Evolutionary conservation across 73 alveolate genomes (phyloP).

Genomic region (Uronychia binucleata): DNA sequence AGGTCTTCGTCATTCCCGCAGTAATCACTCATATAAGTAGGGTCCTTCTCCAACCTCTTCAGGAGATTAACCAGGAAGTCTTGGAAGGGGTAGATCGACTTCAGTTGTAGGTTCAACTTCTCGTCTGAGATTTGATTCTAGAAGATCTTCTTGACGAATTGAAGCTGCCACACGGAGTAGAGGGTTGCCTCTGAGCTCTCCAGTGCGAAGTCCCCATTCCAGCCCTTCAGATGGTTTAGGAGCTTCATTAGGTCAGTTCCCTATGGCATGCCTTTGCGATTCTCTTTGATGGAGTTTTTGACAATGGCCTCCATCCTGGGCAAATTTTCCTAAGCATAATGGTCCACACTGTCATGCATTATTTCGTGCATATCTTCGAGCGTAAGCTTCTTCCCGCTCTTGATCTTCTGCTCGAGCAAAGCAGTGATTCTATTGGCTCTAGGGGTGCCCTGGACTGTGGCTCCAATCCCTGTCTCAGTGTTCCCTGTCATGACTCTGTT

Average conservation of each 20-base stretch:
- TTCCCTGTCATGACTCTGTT: constrained; percentile 74
- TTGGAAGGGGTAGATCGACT: constrained; percentile 32
- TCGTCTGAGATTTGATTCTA: constrained; percentile 5
- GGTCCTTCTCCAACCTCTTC: constrained; percentile 9
- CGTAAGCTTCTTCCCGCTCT: constrained; percentile 56
- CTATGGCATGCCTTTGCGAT: not conserved
- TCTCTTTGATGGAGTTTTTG: constrained; percentile 33
- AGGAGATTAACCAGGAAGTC: constrained; percentile 38
- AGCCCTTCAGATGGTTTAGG: constrained; percentile 37
- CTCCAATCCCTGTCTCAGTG: constrained; percentile 33
- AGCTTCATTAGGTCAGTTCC: not conserved
- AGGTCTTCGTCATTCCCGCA: not conserved
- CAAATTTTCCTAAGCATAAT: constrained; percentile 73
- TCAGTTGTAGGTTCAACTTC: not conserved
- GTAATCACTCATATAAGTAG: not conserved
- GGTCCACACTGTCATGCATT: constrained; percentile 78
- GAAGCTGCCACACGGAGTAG: constrained; percentile 57
- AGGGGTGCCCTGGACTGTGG: constrained; percentile 38
- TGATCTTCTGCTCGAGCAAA: constrained; percentile 46
- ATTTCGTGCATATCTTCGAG: constrained; percentile 64
- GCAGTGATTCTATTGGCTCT: constrained; percentile 86
- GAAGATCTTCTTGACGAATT: constrained; percentile 1
- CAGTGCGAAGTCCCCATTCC: constrained; percentile 73
- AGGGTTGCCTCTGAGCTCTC: constrained; percentile 70
- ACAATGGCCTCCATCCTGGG: constrained; percentile 53